phyloP scores from a whole-genome alignment of 768 basidiomycete species.

The Termitomyces sp. region DNA sequence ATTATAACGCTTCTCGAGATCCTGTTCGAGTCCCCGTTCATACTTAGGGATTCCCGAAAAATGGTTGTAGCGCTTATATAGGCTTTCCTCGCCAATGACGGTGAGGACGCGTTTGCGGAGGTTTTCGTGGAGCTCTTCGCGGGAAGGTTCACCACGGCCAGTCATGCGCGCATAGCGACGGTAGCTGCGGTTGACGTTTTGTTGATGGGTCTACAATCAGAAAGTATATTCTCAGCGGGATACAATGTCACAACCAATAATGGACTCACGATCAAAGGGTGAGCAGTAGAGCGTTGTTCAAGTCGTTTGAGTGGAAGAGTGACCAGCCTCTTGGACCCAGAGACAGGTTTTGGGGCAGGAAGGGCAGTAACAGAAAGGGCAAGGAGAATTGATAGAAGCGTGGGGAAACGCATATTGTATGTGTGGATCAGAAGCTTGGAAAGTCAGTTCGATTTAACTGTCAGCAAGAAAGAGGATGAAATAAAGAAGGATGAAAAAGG shows the following conservation, averaged over 20 bases:
- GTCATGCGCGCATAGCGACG: slow-evolving; percentile 68
- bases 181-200: slow-evolving; percentile 61
- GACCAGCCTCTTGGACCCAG: slow-evolving; percentile 24
- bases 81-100: slow-evolving; percentile 26
- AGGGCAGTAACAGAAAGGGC: slow-evolving; percentile 35
- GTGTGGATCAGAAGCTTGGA: slow-evolving; percentile 11
- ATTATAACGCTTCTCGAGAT: slow-evolving; percentile 31
- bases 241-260: not conserved
- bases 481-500: slow-evolving; percentile 21
- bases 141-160: slow-evolving; percentile 46
- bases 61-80: slow-evolving; percentile 32
- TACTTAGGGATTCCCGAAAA: slow-evolving; percentile 15
- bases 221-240: not conserved
- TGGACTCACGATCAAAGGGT: slow-evolving; percentile 32
- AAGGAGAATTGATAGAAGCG: slow-evolving; percentile 48
- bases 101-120: slow-evolving; percentile 44
- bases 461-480: slow-evolving; percentile 12
- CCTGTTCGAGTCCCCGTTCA: slow-evolving; percentile 5
- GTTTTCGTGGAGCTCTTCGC: slow-evolving; percentile 38
- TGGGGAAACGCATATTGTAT: slow-evolving; percentile 48
- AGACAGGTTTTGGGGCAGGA: slow-evolving; percentile 23
- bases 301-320: slow-evolving; percentile 41
- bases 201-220: slow-evolving; percentile 51
- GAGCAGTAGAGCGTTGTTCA: slow-evolving; percentile 22
- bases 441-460: slow-evolving; percentile 14